A percentile compares a stretch with the other conserved stretches of the same genome.
phyloP scores from a whole-genome alignment of 2,329 filamentous ascomycete genomes.

The Raffaelea ambrosiae region DNA sequence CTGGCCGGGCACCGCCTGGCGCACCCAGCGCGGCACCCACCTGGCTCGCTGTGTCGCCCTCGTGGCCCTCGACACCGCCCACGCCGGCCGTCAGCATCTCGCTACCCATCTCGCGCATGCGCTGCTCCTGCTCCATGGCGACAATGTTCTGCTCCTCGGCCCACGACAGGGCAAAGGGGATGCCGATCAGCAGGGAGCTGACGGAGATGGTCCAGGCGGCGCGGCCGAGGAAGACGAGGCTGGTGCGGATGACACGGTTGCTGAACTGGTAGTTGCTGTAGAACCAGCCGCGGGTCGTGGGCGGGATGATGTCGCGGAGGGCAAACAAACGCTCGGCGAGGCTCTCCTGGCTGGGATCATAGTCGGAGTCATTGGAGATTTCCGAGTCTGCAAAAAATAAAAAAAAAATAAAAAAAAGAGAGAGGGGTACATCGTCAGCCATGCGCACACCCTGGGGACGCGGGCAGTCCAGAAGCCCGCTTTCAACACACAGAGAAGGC shows the following conservation, averaged over 20 bases:
- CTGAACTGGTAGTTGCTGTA: constrained; percentile 49
- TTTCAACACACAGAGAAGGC: no score
- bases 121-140: constrained; percentile 96
- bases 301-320: constrained; percentile 67
- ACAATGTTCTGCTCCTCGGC: constrained; percentile 94
- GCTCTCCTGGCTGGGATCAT: constrained; percentile 48
- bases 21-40: constrained; percentile 39
- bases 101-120: constrained; percentile 85
- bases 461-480: no score
- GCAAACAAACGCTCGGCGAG: constrained; percentile 63
- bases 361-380: constrained; percentile 73
- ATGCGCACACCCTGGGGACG: not conserved
- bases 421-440: not conserved
- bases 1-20: constrained; percentile 30
- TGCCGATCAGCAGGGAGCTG: constrained; percentile 78
- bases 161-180: constrained; percentile 88
- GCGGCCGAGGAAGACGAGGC: constrained; percentile 69
- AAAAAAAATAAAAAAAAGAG: no score
- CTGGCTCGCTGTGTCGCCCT: constrained; percentile 35
- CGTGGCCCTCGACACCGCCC: constrained; percentile 21
- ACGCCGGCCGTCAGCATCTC: constrained; percentile 53
- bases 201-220: constrained; percentile 87
- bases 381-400: constrained; percentile 54
- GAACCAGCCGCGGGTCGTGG: constrained; percentile 61
- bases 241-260: constrained; percentile 48